Base-by-base conservation (phyloP, 2,329 filamentous ascomycete genomes). In the Neobulgaria alba region DNA sequence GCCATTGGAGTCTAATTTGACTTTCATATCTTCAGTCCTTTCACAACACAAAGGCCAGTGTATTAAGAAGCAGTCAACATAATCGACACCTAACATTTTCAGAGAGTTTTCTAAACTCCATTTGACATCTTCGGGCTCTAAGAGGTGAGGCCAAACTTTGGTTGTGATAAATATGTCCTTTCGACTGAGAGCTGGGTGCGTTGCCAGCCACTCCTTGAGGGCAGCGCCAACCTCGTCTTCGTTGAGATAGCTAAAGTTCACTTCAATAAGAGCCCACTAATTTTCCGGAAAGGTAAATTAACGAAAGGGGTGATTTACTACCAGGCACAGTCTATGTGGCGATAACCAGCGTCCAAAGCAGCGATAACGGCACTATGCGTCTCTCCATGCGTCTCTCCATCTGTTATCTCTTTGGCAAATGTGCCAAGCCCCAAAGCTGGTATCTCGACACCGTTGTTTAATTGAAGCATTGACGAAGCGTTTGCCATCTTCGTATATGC, bases 61-160 rank as follows among this genome's bases (percentile, higher is more conserved):
- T 67, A 93, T 74, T 29, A 93, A 71, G 58, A 77, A 87, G 44
- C 89, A 67, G 60, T 93, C 86, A 9, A 93, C 73, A 58, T 93
- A 90, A 50, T 86, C 79, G 34, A 90, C 68, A 3, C 84, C 82
- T 19, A 93, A 67, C 47, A 74, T 72, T 63, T 78, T 72, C 59
- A 92, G 67, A 54, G 79, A 84, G 68, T 82, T 77, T 51, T 85
- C 76, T 32, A 92, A 70, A 33, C 75, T 79, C 58, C 81, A 68
- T 64, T 83, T 78, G 12, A 79, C 78, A 12, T 80, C 72, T 29
- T 73, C 76, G 3, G 56, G 55, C 61, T 68, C 49, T 63, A 83
- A 81, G 65, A 84, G 86, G 38, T 83, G 85, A 57, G 79, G 80
- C 85, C 86, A 93, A 29, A 89, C 73, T 72, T 94, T 93, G 56